Conservation (phyloP, 75 land plant genomes). For the Cryptomeria japonica region DNA sequence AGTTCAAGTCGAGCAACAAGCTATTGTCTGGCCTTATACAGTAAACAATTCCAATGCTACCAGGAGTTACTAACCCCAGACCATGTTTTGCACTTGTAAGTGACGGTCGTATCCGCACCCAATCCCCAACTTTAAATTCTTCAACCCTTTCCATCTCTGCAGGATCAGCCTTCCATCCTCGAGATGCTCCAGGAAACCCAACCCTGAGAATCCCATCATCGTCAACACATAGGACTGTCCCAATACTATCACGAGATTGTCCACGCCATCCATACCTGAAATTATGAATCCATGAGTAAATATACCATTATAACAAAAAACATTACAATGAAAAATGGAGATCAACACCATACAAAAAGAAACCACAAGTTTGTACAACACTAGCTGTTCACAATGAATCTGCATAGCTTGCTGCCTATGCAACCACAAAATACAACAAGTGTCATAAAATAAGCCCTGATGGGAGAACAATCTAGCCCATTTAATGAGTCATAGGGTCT, state of each 20-base stretch:
- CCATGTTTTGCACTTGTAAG: constrained; percentile 94
- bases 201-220: constrained; percentile 93
- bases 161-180: constrained; percentile 99
- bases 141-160: constrained; percentile 98
- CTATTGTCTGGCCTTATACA: constrained; percentile 88
- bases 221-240: constrained; percentile 91
- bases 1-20: constrained; percentile 73
- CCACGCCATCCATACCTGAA: constrained; percentile 95
- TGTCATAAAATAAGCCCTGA: constrained; percentile 2
- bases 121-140: constrained; percentile 94
- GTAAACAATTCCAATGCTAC: constrained; percentile 92
- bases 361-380: not conserved
- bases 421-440: not conserved
- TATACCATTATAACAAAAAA: not conserved
- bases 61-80: constrained; percentile 84
- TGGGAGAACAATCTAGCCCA: not conserved
- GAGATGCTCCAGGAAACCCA: constrained; percentile 95
- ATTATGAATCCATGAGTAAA: not conserved
- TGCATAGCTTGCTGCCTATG: not conserved
- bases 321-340: not conserved
- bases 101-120: constrained; percentile 88
- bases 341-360: not conserved
- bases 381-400: not conserved
- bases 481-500: not conserved
- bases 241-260: constrained; percentile 88